Base-by-base conservation (phyloP, 1,284 basidiomycete genomes). In the Cutaneotrichosporon cutaneum region DNA sequence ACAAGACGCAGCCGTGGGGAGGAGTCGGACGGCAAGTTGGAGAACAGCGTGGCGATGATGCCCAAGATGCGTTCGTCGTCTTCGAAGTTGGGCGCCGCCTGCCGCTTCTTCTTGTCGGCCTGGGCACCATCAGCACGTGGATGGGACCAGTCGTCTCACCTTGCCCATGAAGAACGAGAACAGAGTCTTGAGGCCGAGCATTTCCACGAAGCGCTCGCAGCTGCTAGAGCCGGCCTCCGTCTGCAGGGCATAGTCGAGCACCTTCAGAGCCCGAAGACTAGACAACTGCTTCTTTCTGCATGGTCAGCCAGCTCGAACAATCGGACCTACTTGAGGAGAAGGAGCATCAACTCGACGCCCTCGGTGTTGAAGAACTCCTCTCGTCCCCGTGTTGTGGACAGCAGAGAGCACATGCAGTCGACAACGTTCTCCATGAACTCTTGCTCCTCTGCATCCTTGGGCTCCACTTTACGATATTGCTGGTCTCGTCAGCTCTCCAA, bases 381-480 rank as follows among this genome's bases (percentile, higher is more conserved):
- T 77, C 96, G 96, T 76, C 89, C 86, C 56, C 87, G 82, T 4
- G 87, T 82, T 72, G 92, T 90, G 9, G 83, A 84, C 27, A 94
- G 81, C 0, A 88, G 84, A 0, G 92, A 91, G 75, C 94, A 98
- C 24, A 99, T 78, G 0, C 88, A 81, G 77, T 97, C 91, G 71
- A 99, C 97, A 2, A 91, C 68, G 76, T 99, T 99, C 75, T 98
- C 95, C 90, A 98, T 93, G 77, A 93, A 98, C 76, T 99, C 96
- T 11, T 87, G 84, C 79, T 99, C 95, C 64, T 99, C 96, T 6
- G 88, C 85, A 68, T 92, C 88, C 0, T 81, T 80, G 0, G 94
- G 94, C 72, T 96, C 90, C 52, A 85, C 83, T 70, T 87, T 86
- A 54, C 94, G 87, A 74, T 89, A 98, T 85, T 89, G 87, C 92